Evolutionary conservation across 805 yeast species (phyloP), one percentile per base, ranked within the genome.

Genomic region (Yamadazyma philogaea): DNA sequence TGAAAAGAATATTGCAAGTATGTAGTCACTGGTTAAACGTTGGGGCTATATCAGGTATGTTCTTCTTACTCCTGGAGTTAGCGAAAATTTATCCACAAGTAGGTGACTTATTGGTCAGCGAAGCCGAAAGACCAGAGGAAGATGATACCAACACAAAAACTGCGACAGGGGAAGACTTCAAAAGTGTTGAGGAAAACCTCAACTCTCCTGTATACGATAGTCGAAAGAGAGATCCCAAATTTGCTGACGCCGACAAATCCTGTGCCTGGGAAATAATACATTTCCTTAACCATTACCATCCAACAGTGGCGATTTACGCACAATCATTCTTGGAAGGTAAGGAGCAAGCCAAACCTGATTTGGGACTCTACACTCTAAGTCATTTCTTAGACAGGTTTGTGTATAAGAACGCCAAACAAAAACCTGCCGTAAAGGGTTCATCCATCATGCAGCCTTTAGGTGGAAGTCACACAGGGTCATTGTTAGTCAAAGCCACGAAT

Each of bases 381-480:
- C 97, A 89, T 64, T 93, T 93, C 79, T 75, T 93, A 66, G 96
- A 93, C 64, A 79, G 95, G 63, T 93, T 95, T 66, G 96, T 93
- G 30, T 93, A 93, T 70, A 84, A 87, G 66, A 88, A 89, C 61
- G 87, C 96, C 37, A 88, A 87, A 68, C 84, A 80, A 54, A 86
- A 84, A 63, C 72, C 81, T 15, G 61, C 70, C 26, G 68, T 82
- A n/a, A 82, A 85, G 60, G 98, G 98, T 56, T 72, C 84, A 3
- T 88, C 97, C 34, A 90, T 93, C 59, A 93, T 93, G 98, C 99
- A 93, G 72, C 98, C 99, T 39, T 72, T 93, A 50, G 89, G 95
- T 34, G 97, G 96, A 49, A 75, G 81, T 1, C 85, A 83, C 48
- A 82, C 87, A 16, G 87, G 85, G 7, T 68, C 82, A 4, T 64